These are phyloP conservation scores for Eutrema yunnanense DNA, from an alignment of 345 rosid genomes.

Conservation along the genomic window DNA sequence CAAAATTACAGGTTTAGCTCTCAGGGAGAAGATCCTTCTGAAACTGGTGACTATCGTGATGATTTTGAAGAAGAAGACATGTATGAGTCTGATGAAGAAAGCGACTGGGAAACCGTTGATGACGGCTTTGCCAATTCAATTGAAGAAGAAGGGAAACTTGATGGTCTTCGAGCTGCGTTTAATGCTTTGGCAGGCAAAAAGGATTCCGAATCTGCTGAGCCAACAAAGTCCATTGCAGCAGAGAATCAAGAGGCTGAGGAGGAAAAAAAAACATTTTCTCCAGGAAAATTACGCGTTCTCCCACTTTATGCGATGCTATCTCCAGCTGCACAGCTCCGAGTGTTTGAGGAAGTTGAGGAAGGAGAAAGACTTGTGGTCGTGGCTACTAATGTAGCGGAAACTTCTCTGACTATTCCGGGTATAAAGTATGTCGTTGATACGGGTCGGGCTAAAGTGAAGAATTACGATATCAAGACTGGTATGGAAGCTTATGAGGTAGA, in stretches of 20 bases:
- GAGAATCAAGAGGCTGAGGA: slow-evolving; percentile 26
- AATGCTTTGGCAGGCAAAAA: slow-evolving; percentile 52
- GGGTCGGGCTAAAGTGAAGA: slow-evolving; percentile 85
- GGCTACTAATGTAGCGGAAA: slow-evolving; percentile 97
- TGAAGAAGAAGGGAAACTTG: slow-evolving; percentile 33
- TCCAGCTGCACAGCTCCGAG: slow-evolving; percentile 73
- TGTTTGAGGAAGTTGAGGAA: slow-evolving; percentile 72
- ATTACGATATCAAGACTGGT: slow-evolving; percentile 62
- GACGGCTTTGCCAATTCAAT: slow-evolving; percentile 28
- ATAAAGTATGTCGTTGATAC: slow-evolving; percentile 96
- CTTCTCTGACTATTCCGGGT: slow-evolving; percentile 89
- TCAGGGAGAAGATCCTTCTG: slow-evolving; percentile 46
- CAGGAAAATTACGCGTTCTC: slow-evolving; percentile 44
- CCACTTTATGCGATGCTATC: slow-evolving; percentile 95
- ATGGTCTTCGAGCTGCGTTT: slow-evolving; percentile 71
- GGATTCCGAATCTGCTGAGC: slow-evolving; percentile 24
- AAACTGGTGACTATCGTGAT: slow-evolving; percentile 15
- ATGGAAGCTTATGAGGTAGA: slow-evolving; percentile 68
- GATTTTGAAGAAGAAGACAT: slow-evolving; percentile 23
- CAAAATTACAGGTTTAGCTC: slow-evolving; percentile 50
- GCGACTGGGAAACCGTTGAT: slow-evolving; percentile 51
- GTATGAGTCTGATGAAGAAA: slow-evolving; percentile 58
- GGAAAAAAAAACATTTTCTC: slow-evolving; percentile 22
- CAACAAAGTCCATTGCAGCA: background rate
- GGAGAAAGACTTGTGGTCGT: slow-evolving; percentile 81